A percentile compares a stretch with the other conserved stretches of the same genome.
Evolutionary conservation across 1,139 yeast genomes (phyloP).

Genomic region (Geotrichum fermentans): DNA sequence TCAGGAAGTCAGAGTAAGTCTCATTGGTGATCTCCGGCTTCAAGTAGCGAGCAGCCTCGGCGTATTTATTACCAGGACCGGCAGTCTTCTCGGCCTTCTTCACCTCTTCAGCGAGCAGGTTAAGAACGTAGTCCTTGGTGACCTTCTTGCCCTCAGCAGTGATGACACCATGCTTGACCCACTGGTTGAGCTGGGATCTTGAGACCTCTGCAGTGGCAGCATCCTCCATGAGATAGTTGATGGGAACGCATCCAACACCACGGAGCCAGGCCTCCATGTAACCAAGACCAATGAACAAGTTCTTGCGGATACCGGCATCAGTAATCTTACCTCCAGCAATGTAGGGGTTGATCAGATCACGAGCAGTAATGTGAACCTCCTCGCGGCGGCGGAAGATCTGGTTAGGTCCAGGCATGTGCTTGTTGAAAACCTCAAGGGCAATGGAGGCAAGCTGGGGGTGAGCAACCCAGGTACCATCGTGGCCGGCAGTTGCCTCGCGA

Average conservation of each 20-base stretch:
- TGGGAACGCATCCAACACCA: constrained; percentile 76
- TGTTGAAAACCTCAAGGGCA: constrained; percentile 71
- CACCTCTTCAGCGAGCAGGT: constrained; percentile 58
- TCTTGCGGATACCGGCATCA: constrained; percentile 68
- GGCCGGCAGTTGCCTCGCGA: constrained; percentile 70
- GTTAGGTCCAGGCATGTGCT: constrained; percentile 80
- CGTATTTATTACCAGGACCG: constrained; percentile 49
- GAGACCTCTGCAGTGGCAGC: constrained; percentile 87
- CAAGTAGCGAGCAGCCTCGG: constrained; percentile 34
- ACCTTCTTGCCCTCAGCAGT: constrained; percentile 58
- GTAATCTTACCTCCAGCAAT: constrained; percentile 64
- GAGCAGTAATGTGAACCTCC: constrained; percentile 49
- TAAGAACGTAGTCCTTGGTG: constrained; percentile 52
- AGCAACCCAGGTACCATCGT: constrained; percentile 82
- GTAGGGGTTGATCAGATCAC: constrained; percentile 65
- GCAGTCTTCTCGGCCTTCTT: constrained; percentile 53
- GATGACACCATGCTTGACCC: constrained; percentile 70
- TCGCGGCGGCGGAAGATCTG: constrained; percentile 60
- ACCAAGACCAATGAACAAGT: constrained; percentile 65
- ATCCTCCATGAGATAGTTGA: constrained; percentile 79
- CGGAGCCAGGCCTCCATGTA: constrained; percentile 84
- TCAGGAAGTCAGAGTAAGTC: constrained; percentile 38
- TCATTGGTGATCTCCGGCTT: constrained; percentile 36
- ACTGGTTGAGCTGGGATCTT: constrained; percentile 75
- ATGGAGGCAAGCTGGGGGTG: constrained; percentile 74